Conservation (phyloP, 768 basidiomycete genomes). For the Rhizopogon roseolus region DNA sequence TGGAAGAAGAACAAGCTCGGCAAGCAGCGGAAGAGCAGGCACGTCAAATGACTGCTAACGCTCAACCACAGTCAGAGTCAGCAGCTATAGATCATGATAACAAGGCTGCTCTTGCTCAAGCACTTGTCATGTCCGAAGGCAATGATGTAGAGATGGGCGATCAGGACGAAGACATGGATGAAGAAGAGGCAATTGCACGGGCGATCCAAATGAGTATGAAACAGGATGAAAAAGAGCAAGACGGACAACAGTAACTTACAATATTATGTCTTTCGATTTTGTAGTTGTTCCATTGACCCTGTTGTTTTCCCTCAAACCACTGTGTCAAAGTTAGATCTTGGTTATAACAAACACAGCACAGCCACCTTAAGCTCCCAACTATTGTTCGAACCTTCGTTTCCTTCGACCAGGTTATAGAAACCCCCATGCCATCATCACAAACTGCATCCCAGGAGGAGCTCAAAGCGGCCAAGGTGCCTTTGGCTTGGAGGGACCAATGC, state of each 20-base stretch:
- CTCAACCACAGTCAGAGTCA: constrained; percentile 22
- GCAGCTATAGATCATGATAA: constrained; percentile 67
- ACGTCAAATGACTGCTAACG: constrained; percentile 21
- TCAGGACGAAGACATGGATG: constrained; percentile 66
- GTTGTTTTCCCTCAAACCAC: background rate
- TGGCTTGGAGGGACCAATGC: constrained; percentile 87
- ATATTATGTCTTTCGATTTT: background rate
- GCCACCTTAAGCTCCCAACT: background rate
- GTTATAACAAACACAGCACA: background rate
- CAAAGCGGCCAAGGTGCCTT: constrained; percentile 67
- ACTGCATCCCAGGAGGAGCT: constrained; percentile 83
- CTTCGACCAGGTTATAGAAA: background rate
- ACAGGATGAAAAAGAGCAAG: constrained; percentile 44
- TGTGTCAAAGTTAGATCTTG: background rate
- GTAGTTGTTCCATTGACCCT: background rate
- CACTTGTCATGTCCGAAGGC: constrained; percentile 68
- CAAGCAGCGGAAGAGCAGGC: constrained; percentile 43
- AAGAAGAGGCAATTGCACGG: constrained; percentile 85
- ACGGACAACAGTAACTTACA: constrained; percentile 18
- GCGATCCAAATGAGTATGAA: constrained; percentile 96
- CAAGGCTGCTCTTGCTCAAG: constrained; percentile 69
- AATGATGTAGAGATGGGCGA: constrained; percentile 53
- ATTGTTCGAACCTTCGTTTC: background rate
- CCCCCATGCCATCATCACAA: constrained; percentile 61
- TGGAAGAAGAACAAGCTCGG: constrained; percentile 91